Conservation (phyloP, 2,329 filamentous ascomycete genomes). For the Talaromyces sp. region DNA sequence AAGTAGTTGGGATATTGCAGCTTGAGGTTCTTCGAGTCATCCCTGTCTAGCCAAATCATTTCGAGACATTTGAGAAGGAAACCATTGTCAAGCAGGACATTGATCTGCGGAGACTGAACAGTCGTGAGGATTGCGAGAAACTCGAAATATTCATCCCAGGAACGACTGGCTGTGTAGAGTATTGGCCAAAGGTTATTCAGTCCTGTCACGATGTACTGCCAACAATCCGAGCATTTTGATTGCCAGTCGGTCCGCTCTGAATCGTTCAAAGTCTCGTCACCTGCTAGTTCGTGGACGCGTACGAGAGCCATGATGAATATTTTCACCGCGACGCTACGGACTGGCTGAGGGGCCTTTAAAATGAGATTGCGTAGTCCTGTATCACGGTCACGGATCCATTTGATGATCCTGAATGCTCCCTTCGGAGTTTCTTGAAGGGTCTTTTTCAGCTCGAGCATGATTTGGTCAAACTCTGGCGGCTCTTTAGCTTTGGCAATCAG, state of each 20-base stretch:
- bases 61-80: slow-evolving; percentile 59
- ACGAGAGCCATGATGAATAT: slow-evolving; percentile 54
- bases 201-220: slow-evolving; percentile 41
- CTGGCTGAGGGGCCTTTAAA: slow-evolving; percentile 57
- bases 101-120: slow-evolving; percentile 58
- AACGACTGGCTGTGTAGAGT: slow-evolving; percentile 60
- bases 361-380: slow-evolving; percentile 63
- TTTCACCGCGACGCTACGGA: slow-evolving; percentile 54
- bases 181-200: slow-evolving; percentile 58
- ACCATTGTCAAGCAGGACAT: slow-evolving; percentile 57
- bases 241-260: slow-evolving; percentile 26
- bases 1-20: slow-evolving; percentile 50
- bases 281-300: slow-evolving; percentile 48
- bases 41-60: slow-evolving; percentile 59
- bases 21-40: slow-evolving; percentile 48
- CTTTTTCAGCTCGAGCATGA: slow-evolving; percentile 52
- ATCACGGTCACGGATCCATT: slow-evolving; percentile 57
- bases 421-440: slow-evolving; percentile 50
- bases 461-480: slow-evolving; percentile 57
- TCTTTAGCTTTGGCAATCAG: slow-evolving; percentile 70
- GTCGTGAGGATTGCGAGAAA: slow-evolving; percentile 65
- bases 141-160: slow-evolving; percentile 75
- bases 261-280: slow-evolving; percentile 25
- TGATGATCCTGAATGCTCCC: slow-evolving; percentile 58
- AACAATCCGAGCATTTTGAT: slow-evolving; percentile 26